Evolutionary conservation across 805 yeast genomes (phyloP).

Genomic region (Clavispora vitiphila): DNA sequence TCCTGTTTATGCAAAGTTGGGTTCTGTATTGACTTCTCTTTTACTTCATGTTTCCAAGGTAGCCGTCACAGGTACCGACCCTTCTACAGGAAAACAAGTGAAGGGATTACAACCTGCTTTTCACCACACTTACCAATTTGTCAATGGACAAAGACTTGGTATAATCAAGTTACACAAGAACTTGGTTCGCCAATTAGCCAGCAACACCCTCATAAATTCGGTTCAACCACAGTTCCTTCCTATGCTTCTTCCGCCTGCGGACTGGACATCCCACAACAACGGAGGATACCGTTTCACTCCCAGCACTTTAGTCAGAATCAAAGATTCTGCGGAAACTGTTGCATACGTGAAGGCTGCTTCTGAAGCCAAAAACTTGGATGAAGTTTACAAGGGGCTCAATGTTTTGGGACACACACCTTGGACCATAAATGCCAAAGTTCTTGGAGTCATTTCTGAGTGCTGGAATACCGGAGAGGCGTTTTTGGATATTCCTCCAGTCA

Average conservation of each 20-base stretch:
- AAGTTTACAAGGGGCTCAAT: conserved; percentile 61
- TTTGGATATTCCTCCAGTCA: conserved; percentile 61
- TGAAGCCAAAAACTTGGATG: conserved; percentile 56
- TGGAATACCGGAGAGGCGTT: conserved; percentile 85
- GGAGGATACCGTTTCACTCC: conserved; percentile 81
- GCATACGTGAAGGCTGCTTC: conserved; percentile 88
- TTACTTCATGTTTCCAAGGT: conserved; percentile 80
- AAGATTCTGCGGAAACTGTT: conserved; percentile 80
- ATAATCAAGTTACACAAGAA: conserved; percentile 70
- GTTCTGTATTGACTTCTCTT: conserved; percentile 71
- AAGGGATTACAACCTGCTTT: conserved; percentile 83
- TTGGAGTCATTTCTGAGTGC: conserved; percentile 62
- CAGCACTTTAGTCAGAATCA: conserved; percentile 64
- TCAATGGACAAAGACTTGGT: conserved; percentile 75
- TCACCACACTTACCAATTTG: conserved; percentile 79
- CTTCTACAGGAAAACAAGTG: conserved; percentile 64
- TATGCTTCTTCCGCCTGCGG: conserved; percentile 86
- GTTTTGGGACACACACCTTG: conserved; percentile 73
- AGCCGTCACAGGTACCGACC: conserved; percentile 74
- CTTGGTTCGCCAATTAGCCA: conserved; percentile 61
- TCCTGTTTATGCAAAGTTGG: conserved; percentile 54
- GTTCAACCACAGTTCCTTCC: conserved; percentile 87
- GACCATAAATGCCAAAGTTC: conserved; percentile 77
- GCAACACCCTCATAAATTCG: conserved; percentile 57
- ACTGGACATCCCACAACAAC: conserved; percentile 75